A percentile compares a stretch with the other conserved stretches of the same genome.
phyloP scores from a whole-genome alignment of 257 asterid genomes.

The Datura wrightii region DNA sequence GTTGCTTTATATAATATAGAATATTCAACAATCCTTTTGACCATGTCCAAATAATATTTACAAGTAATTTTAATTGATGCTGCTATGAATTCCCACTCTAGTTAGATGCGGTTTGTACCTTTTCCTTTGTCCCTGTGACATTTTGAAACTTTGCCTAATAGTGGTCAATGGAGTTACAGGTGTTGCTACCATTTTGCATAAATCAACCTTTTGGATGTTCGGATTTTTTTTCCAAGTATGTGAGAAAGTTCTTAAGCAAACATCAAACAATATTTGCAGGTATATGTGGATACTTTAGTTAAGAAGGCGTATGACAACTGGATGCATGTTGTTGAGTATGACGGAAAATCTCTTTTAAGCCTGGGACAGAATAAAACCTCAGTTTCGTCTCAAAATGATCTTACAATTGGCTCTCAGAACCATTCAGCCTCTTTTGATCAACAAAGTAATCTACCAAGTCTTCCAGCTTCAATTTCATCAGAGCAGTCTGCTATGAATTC shows the following conservation, averaged over 20 bases:
- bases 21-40: conserved; percentile 2
- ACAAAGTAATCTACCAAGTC: conserved; percentile 59
- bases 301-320: conserved; percentile 95
- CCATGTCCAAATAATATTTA: not conserved
- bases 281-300: conserved; percentile 78
- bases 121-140: not conserved
- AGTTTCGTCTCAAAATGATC: conserved; percentile 50
- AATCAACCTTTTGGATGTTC: not conserved
- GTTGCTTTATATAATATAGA: not conserved
- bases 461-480: conserved; percentile 62
- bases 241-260: not conserved
- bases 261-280: conserved; percentile 52
- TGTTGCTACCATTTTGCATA: not conserved
- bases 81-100: not conserved
- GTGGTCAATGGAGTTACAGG: conserved; percentile 14
- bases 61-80: not conserved
- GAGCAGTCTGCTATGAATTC: conserved; percentile 58
- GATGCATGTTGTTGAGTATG: conserved; percentile 86
- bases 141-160: not conserved
- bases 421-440: conserved; percentile 60
- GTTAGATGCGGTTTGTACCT: not conserved
- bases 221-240: not conserved
- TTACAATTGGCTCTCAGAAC: conserved; percentile 49
- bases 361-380: conserved; percentile 53
- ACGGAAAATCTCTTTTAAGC: conserved; percentile 83